Evolutionary conservation across 2,329 filamentous ascomycete genomes (phyloP), one percentile per base, ranked within the genome.

Genomic region (Colletotrichum sp.): DNA sequence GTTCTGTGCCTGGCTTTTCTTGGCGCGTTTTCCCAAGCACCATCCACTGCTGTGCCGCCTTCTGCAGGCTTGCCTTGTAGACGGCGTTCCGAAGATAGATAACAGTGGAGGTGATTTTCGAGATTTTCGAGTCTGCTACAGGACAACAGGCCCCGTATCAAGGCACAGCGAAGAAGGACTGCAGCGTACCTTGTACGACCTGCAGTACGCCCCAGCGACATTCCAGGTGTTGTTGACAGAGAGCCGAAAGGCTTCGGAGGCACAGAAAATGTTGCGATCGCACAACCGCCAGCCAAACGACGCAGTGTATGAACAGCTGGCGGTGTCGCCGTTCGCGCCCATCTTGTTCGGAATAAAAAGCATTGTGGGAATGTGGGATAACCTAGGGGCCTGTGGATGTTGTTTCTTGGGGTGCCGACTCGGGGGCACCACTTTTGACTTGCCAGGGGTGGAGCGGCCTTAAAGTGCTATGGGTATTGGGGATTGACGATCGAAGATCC

Each of bases 381-480:
- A 38, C 28, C 38, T 32, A 28, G 56, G 26, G 66, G 67, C 70
- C 32, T 32, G 38, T 8, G n/a, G 61, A 71, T 71, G 59, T 61
- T 52, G 69, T 36, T 65, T 64, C 55, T 48, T 56, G 62, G 63
- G 69, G 32, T 68, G 43, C 68, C 63, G 56, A 68, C 36, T 68
- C 38, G 36, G 36, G 28, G 55, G 63, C 61, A 64, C 69, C 73
- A 75, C 69, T 73, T 73, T 75, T 73, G 73, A 73, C 69, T 75
- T 55, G 69, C 63, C 21, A 66, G 36, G 32, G 38, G 73, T 75
- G 73, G 73, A 59, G 63, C 69, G 21, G 64, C 36, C 55, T 58
- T 63, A n/a, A 36, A 63, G 63, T 68, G 64, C 43, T 58, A 68
- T 68, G 73, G 69, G 28, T 62, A 66, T 68, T 73, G 73, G 58